Conservation (phyloP, 1,139 yeast species). For the Protomyces lactucae-debilis region DNA sequence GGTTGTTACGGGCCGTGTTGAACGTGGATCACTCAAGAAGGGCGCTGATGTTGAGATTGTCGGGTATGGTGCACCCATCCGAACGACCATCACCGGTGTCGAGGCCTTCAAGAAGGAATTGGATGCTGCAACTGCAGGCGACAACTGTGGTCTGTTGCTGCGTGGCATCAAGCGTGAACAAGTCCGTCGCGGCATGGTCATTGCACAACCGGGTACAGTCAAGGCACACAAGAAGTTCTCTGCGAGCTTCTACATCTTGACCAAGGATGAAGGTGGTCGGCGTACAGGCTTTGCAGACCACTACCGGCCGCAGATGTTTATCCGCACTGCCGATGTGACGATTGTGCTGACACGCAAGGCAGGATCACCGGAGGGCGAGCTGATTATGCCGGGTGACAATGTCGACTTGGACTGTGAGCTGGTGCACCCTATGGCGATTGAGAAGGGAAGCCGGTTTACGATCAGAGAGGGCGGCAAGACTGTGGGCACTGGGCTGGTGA, state of each 20-base stretch:
- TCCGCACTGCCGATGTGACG: constrained; percentile 95
- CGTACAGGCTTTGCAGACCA: constrained; percentile 94
- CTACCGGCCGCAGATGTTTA: constrained; percentile 96
- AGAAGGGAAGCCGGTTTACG: constrained; percentile 96
- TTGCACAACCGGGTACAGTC: constrained; percentile 87
- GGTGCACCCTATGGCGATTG: constrained; percentile 88
- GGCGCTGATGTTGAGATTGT: constrained; percentile 98
- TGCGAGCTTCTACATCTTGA: constrained; percentile 85
- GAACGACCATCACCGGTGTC: constrained; percentile 94
- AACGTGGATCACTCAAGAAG: constrained; percentile 93
- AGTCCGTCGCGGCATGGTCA: constrained; percentile 94
- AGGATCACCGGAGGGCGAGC: constrained; percentile 52
- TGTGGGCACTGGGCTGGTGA: constrained; percentile 96
- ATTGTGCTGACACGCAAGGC: constrained; percentile 88
- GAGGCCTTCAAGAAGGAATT: constrained; percentile 99
- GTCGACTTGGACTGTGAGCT: constrained; percentile 92
- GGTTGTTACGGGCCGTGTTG: constrained; percentile 97
- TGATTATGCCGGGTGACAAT: constrained; percentile 98
- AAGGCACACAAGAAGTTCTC: constrained; percentile 91
- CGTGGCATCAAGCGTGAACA: constrained; percentile 99
- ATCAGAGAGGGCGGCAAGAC: constrained; percentile 99
- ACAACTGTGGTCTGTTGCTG: constrained; percentile 93
- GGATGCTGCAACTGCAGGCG: constrained; percentile 97
- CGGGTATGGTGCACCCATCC: constrained; percentile 82
- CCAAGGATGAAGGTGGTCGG: constrained; percentile 99